Base-by-base conservation (phyloP, 2,329 filamentous ascomycete species). In the Esteya vermicola region DNA sequence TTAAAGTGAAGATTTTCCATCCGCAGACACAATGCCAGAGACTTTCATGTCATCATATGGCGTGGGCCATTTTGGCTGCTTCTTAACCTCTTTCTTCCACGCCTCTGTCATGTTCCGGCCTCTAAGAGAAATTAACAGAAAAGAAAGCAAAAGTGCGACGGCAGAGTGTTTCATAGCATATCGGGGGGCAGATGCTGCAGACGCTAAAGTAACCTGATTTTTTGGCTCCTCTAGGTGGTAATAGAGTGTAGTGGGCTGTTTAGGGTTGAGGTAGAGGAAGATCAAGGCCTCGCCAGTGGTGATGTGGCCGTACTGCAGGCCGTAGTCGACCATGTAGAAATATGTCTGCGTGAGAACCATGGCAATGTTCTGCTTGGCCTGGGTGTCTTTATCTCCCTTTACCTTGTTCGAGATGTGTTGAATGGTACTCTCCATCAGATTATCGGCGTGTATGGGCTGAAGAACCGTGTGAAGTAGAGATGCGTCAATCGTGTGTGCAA, bases 281-380 rank as follows among this genome's bases (percentile, higher is more conserved):
- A 41, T 37, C 18, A 44, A 20, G 4, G 33, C 30, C 8, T 37
- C n/a, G 28, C 43, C 43, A n/a, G 39, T 39, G 9, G 39, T 36
- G 3, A 30, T 25, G 25, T 44, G 42, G 36, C 43, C 33, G 34
- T 39, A 42, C 36, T 42, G 22, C 13, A 41, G 31, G 12, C 43
- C 43, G 30, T 38, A 39, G 20, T 36, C 37, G 28, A 44, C 22
- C 43, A 44, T 44, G 30, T 44, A 44, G 34, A 42, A 39, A 30
- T 21, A 44, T 9, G 35, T 32, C 19, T 44, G 43, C 13, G 33
- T 25, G 2, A 44, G 14, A 2, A 44, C 33, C 19, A 37, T 32
- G 14, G 39, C 43, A 26, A 42, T 27, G 16, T 38, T 32, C 2
- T 34, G 42, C 21, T 35, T 32, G 9, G 28, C 42, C 20, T 6